phyloP scores from a whole-genome alignment of 1,284 basidiomycete genomes.

The Heterobasidion occidentale region DNA sequence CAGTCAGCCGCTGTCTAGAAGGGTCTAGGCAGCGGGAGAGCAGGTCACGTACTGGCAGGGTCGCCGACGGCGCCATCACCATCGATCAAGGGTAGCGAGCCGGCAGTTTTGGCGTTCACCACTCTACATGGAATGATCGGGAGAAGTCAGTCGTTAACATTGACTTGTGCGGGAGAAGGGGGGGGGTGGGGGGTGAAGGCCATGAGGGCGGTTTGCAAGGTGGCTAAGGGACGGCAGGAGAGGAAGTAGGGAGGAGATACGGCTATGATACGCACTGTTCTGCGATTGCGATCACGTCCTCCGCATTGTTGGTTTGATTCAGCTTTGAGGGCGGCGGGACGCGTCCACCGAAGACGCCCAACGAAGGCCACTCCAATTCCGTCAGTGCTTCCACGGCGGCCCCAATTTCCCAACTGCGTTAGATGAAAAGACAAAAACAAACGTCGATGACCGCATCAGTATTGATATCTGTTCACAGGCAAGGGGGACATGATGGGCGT shows the following conservation, averaged over 20 bases:
- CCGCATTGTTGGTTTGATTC: conserved; percentile 19
- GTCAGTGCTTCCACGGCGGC: conserved; percentile 56
- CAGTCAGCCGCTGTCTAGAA: neutral
- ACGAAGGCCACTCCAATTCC: conserved; percentile 47
- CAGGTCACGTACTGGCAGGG: conserved; percentile 45
- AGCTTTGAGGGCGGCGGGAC: conserved; percentile 26
- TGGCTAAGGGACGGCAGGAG: neutral
- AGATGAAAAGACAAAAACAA: too few species aligned
- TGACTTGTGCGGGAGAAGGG: too few species aligned
- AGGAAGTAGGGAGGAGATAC: neutral
- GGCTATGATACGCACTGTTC: conserved; percentile 20
- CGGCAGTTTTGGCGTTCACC: conserved; percentile 25
- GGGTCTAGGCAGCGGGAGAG: neutral
- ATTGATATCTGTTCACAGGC: neutral
- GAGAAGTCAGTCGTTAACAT: neutral
- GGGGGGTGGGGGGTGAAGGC: neutral
- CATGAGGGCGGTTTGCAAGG: neutral
- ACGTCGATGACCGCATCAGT: neutral
- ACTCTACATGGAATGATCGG: conserved; percentile 18
- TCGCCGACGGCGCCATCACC: conserved; percentile 57
- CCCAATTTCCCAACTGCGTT: conserved; percentile 63
- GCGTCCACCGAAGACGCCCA: conserved; percentile 45
- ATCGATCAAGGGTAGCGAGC: conserved; percentile 28
- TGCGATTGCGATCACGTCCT: conserved; percentile 33
- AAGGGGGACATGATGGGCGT: neutral